Evolutionary conservation across 805 yeast species (phyloP), one percentile per base, ranked within the genome.

Genomic region (Yarrowia bubula): DNA sequence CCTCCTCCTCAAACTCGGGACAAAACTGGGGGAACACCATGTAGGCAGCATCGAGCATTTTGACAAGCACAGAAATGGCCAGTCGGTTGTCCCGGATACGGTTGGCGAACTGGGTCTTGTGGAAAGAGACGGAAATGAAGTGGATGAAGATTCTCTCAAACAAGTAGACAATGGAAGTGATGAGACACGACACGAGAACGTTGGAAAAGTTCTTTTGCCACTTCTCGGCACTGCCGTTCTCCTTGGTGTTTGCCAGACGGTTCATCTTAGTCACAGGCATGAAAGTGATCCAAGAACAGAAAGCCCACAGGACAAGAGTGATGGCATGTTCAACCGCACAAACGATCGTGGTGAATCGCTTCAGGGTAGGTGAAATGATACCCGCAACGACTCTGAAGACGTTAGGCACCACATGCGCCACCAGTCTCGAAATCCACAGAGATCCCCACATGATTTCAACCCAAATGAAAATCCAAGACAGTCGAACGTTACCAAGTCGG

Each of bases 401-500:
- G 35, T 66, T 66, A 8, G 79, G 79, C 32, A 75, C 53, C 64
- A 75, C 69, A 60, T 72, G 77, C n/a, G 79, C 75, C 35, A 75
- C 65, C 4, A 75, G 65, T 17, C 74, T 68, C 15, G 74, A 66
- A n/a, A 76, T 67, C 70, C 72, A 76, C 46, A 75, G 69, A 11
- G 78, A 66, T 8, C 73, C 78, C 80, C 79, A 77, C 35, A 71
- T 74, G 28, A 76, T 75, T 66, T 77, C 80, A 8, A 75, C 70
- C 80, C 80, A 77, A 46, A 77, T 75, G 66, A 77, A 77, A 32
- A 77, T 66, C 79, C 79, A 77, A 72, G 73, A 68, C 22, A 77
- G 70, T 3, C 75, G 70, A 9, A 75, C 72, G 33, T 71, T 67
- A 28, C 79, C 80, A 1, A 77, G 70, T 18, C 48, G 8, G 43